Base-by-base conservation (phyloP, 75 land plant species). In the Ceratopteris richardii region DNA sequence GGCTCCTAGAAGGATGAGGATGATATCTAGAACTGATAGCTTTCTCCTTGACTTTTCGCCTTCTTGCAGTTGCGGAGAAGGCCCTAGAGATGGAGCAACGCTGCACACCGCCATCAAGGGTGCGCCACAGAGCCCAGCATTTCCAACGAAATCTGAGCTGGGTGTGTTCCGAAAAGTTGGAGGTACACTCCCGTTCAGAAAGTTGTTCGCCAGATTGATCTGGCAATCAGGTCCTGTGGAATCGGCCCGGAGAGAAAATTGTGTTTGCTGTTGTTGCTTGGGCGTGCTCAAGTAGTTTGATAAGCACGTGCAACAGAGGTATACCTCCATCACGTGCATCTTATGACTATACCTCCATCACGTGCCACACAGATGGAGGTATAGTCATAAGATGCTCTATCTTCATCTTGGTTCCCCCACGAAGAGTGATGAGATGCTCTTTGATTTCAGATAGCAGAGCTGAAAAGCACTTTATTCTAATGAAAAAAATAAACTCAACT, bases 171-270 rank as follows among this genome's bases (percentile, higher is more conserved):
- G 72, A 31, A 91, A 63, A 5, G 67, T 29, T 24, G 44, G n/a
- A n/a, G 97, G 97, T 10, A 91, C 69, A 0, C 80, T 59, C 26
- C 93, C 97, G 54, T 72, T 81, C 4, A 91, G 72, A 18, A 77
- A 54, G 76, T 91, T 91, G 69, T 84, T 50, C 66, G 88, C 77
- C 31, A 91, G 57, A 58, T 74, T 82, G 48, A 91, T 48, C 40
- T 44, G 46, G 64, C 42, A 14, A 9, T 14, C 12, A 40, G 42
- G 14, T 9, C 42, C 42, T 40, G 42, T 0, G 90, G 90, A 30
- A 89, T 74, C 0, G 20, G 11, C 16, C 89, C 89, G 25, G 74
- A 36, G 24, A 85, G 48, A 0, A 24, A 46, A 44, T 85, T 85
- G 17, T 60, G n/a, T n/a, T n/a, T n/a, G n/a, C n/a, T n/a, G n/a